These are phyloP conservation scores for Lecanosticta acicola DNA, from an alignment of 2,329 filamentous ascomycete genomes.

Conservation along the genomic window DNA sequence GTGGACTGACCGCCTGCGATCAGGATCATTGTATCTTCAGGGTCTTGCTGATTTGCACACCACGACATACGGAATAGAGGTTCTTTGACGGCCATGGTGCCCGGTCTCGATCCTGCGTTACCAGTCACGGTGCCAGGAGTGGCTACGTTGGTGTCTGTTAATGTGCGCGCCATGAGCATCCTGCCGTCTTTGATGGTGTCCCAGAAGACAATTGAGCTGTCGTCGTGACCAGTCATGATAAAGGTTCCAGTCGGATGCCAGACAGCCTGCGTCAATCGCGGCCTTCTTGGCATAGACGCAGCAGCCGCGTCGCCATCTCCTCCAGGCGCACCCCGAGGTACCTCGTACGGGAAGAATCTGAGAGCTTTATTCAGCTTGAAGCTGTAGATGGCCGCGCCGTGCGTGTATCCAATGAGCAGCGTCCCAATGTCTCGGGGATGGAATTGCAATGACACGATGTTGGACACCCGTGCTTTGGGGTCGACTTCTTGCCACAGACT, in stretches of 20 bases:
- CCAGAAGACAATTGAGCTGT: constrained; percentile 90
- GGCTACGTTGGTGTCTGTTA: constrained; percentile 69
- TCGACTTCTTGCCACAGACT: constrained; percentile 79
- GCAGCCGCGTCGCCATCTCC: constrained; percentile 61
- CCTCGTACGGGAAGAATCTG: constrained; percentile 75
- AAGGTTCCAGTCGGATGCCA: constrained; percentile 97
- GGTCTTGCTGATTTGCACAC: constrained; percentile 83
- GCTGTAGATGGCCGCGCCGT: constrained; percentile 84
- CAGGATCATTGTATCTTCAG: constrained; percentile 85
- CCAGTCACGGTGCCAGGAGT: constrained; percentile 44
- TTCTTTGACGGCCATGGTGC: constrained; percentile 57
- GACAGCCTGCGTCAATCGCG: constrained; percentile 71
- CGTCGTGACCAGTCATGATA: constrained; percentile 78
- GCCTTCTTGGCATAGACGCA: constrained; percentile 59
- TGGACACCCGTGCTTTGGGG: constrained; percentile 57
- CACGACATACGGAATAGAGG: constrained; percentile 76
- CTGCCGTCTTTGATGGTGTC: constrained; percentile 73
- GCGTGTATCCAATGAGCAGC: constrained; percentile 81
- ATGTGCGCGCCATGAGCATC: constrained; percentile 73
- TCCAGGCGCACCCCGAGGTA: constrained; percentile 79
- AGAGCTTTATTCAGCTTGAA: constrained; percentile 83
- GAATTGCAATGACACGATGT: constrained; percentile 71
- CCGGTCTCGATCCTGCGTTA: constrained; percentile 32
- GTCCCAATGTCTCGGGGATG: constrained; percentile 91
- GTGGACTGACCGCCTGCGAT: constrained; percentile 73